A percentile compares a stretch with the other conserved stretches of the same genome.
phyloP scores from a whole-genome alignment of 257 asterid genomes.

The Penstemon newberryi region DNA sequence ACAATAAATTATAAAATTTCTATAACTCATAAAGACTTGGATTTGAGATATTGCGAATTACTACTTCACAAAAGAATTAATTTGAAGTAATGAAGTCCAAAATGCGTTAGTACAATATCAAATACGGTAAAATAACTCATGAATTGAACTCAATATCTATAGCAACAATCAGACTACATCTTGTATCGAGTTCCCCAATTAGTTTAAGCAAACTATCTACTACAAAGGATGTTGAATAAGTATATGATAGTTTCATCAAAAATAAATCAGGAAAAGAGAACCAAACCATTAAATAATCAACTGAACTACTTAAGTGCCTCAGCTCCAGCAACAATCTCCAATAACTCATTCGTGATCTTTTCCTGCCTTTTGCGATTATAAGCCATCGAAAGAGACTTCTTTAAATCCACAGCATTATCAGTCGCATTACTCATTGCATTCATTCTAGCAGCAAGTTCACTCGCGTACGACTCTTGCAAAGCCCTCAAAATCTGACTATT shows the following conservation, averaged over 20 bases:
- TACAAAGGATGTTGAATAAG: constrained; percentile 6
- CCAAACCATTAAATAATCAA: constrained; percentile 11
- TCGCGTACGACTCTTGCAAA: constrained; percentile 78
- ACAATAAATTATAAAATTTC: background rate
- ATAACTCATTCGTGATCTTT: constrained; percentile 65
- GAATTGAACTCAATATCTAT: constrained; percentile 7
- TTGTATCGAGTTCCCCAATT: background rate
- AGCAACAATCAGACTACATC: background rate
- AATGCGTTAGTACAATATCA: background rate
- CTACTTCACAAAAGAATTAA: constrained; percentile 20
- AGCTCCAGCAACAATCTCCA: constrained; percentile 81
- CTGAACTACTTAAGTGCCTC: constrained; percentile 46
- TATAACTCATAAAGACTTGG: background rate
- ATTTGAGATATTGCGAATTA: background rate
- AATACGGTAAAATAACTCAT: background rate
- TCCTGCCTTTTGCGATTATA: constrained; percentile 75
- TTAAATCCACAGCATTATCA: constrained; percentile 68
- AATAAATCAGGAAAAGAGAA: constrained; percentile 1
- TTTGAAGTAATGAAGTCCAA: background rate
- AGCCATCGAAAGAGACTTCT: constrained; percentile 51
- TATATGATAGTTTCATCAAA: background rate
- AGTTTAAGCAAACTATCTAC: constrained; percentile 6
- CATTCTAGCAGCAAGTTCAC: constrained; percentile 76
- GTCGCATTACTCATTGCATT: constrained; percentile 77
- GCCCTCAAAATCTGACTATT: constrained; percentile 81